Percentiles rank a stretch among this genome's conserved stretches.
phyloP scores from a whole-genome alignment of 106 monocot genomes.

The Dendrobium catenatum region DNA sequence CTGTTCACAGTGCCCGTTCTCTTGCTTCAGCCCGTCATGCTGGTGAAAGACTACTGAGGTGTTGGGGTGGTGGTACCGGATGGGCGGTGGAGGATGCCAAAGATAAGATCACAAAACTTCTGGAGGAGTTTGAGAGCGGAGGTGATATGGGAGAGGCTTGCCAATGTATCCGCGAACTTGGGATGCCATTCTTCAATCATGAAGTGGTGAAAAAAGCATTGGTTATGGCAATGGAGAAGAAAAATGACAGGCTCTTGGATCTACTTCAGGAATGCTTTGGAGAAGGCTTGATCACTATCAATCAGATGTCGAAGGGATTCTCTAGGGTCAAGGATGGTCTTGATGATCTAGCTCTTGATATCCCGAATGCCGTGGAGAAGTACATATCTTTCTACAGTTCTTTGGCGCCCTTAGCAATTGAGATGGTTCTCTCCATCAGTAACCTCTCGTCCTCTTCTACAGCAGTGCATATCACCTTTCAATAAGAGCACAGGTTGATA shows the following conservation, averaged over 20 bases:
- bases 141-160: conserved; percentile 86
- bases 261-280: conserved; percentile 76
- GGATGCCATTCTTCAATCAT: conserved; percentile 91
- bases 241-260: conserved; percentile 63
- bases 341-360: conserved; percentile 89
- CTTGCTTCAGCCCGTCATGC: conserved; percentile 80
- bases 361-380: conserved; percentile 75
- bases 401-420: no score
- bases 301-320: conserved; percentile 93
- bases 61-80: conserved; percentile 89
- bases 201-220: conserved; percentile 90
- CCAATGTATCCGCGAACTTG: conserved; percentile 83
- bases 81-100: conserved; percentile 98
- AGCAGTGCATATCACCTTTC: conserved; percentile 40
- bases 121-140: conserved; percentile 85
- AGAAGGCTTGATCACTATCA: conserved; percentile 86
- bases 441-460: no score
- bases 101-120: conserved; percentile 84
- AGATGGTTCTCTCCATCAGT: no score
- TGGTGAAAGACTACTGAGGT: conserved; percentile 83
- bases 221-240: conserved; percentile 97
- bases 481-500: conserved; percentile 61
- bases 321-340: conserved; percentile 74
- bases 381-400: conserved; percentile 17
- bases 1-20: conserved; percentile 63